Evolutionary conservation across 805 yeast genomes (phyloP).

Genomic region (Starmerella vitae): DNA sequence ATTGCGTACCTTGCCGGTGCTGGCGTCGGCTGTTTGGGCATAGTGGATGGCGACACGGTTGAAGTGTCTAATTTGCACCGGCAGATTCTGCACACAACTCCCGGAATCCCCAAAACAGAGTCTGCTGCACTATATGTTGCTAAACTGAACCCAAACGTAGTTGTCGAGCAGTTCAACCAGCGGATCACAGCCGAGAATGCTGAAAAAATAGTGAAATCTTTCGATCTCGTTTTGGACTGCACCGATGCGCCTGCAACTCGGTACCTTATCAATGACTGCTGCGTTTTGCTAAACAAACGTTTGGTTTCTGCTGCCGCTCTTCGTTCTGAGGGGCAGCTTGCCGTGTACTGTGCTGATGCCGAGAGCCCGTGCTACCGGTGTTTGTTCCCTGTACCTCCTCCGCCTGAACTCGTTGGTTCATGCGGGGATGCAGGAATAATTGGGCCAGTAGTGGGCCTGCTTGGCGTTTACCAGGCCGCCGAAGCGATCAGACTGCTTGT

Average conservation of each 20-base stretch:
- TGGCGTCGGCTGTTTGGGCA: conserved; percentile 70
- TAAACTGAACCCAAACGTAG: conserved; percentile 55
- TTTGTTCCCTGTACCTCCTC: conserved; percentile 81
- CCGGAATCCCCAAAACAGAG: conserved; percentile 62
- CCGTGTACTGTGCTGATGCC: conserved; percentile 50
- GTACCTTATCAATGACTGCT: conserved; percentile 74
- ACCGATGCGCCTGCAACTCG: conserved; percentile 86
- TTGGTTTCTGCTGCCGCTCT: conserved; percentile 87
- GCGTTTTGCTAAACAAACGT: conserved; percentile 54
- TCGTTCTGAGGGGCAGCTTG: conserved; percentile 79
- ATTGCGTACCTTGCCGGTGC: conserved; percentile 72
- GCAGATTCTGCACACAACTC: conserved; percentile 68
- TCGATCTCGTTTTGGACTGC: conserved; percentile 78
- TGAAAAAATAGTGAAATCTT: conserved; percentile 43
- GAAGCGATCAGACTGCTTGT: conserved; percentile 60
- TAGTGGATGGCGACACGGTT: conserved; percentile 75
- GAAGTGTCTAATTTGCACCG: conserved; percentile 79
- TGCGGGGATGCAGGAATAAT: conserved; percentile 90
- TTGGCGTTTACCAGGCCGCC: conserved; percentile 79
- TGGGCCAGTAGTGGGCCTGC: conserved; percentile 90
- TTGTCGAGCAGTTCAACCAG: conserved; percentile 34
- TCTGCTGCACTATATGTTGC: conserved; percentile 51
- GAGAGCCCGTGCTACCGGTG: conserved; percentile 91
- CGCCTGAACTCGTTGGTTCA: conserved; percentile 64
- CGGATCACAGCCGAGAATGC: conserved; percentile 39